Evolutionary conservation across 1,284 basidiomycete species (phyloP).

Genomic region (Mixia osmundae): DNA sequence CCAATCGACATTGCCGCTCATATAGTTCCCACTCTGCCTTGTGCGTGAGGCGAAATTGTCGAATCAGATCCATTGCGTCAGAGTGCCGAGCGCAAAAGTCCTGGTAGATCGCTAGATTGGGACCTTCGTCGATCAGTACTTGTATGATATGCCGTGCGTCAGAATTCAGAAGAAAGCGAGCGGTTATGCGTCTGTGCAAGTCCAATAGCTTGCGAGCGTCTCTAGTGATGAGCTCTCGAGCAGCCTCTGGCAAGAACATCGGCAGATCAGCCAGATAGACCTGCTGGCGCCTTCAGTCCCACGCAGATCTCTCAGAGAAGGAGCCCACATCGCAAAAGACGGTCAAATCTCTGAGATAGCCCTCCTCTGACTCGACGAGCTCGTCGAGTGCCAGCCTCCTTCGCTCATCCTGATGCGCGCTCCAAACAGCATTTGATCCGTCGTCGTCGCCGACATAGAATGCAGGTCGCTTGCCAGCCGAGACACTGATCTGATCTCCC

Average conservation of each 20-base stretch:
- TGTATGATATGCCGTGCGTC: too few relatives aligned
- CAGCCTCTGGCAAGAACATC: neutral
- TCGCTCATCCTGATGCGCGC: neutral
- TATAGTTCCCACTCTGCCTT: constrained; percentile 50
- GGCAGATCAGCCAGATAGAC: constrained; percentile 5
- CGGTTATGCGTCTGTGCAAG: neutral
- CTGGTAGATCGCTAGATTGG: constrained; percentile 42
- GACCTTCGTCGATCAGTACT: constrained; percentile 7
- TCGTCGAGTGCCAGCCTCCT: constrained; percentile 45
- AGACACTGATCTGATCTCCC: too few relatives aligned
- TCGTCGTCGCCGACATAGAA: neutral
- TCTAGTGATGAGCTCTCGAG: neutral
- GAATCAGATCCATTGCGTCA: constrained; percentile 47
- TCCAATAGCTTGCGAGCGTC: neutral
- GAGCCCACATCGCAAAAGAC: constrained; percentile 41
- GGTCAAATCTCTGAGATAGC: constrained; percentile 51
- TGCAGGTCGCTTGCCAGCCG: too few relatives aligned
- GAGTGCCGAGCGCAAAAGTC: constrained; percentile 60
- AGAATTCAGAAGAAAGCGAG: too few relatives aligned
- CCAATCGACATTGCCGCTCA: constrained; percentile 42
- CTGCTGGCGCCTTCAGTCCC: neutral
- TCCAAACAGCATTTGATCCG: too few relatives aligned
- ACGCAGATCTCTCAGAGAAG: constrained; percentile 2
- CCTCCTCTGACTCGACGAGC: constrained; percentile 54
- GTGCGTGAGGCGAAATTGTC: constrained; percentile 31